A percentile compares a stretch with the other conserved stretches of the same genome.
These are phyloP conservation scores for Fraxinus americana DNA, from an alignment of 257 asterid genomes.

Conservation along the genomic window DNA sequence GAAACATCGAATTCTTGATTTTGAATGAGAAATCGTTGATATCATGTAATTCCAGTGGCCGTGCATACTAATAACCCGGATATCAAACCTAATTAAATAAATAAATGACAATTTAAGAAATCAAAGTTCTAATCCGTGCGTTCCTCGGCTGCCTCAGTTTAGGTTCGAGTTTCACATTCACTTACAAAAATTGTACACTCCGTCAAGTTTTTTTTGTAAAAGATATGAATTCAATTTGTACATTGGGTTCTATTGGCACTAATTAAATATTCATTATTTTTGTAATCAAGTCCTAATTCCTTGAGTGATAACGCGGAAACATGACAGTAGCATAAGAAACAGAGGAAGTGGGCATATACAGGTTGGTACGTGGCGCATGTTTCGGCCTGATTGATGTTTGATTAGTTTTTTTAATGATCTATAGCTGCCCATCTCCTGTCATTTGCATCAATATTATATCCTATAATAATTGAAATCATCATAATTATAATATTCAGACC, in stretches of 20 bases:
- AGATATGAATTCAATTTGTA: neutral
- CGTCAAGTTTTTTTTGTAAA: too few relatives aligned
- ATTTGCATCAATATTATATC: neutral
- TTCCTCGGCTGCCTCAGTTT: neutral
- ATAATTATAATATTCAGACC: neutral
- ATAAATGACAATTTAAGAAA: neutral
- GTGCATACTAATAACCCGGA: too few relatives aligned
- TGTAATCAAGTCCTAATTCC: neutral
- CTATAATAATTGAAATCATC: neutral
- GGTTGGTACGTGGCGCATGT: slow-evolving; percentile 26
- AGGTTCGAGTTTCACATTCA: neutral
- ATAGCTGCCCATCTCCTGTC: neutral
- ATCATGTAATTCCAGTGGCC: too few relatives aligned
- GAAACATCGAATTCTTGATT: too few relatives aligned
- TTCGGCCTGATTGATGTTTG: slow-evolving; percentile 12
- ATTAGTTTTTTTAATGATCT: neutral
- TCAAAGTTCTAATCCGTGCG: neutral
- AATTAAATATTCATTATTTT: neutral
- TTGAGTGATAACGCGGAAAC: neutral
- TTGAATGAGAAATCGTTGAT: too few relatives aligned
- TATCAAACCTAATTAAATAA: neutral
- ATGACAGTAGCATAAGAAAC: neutral
- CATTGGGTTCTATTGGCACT: neutral
- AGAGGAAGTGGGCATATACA: neutral
- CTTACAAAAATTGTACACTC: neutral